A percentile compares a stretch with the other conserved stretches of the same genome.
These are phyloP conservation scores for Trichosporon sp. DNA, from an alignment of 1,284 basidiomycete species.

Conservation along the genomic window DNA sequence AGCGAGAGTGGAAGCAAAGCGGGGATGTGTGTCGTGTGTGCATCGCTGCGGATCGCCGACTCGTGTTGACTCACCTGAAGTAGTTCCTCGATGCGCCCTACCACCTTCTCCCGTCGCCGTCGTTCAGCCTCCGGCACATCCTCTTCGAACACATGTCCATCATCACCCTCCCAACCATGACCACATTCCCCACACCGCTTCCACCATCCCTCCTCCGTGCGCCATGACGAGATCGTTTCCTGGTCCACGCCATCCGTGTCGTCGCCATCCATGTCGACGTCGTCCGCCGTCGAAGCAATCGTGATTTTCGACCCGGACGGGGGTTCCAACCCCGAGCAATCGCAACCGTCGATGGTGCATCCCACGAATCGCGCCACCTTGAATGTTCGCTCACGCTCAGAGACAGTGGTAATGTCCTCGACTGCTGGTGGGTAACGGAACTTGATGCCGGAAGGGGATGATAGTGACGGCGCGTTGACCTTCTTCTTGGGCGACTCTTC, in stretches of 20 bases:
- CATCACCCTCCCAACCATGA: slow-evolving; percentile 69
- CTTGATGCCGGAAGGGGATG: slow-evolving; percentile 18
- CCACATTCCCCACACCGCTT: slow-evolving; percentile 69
- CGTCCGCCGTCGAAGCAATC: slow-evolving; percentile 61
- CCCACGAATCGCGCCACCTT: slow-evolving; percentile 51
- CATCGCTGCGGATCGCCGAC: not conserved
- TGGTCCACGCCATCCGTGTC: slow-evolving; percentile 60
- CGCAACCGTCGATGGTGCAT: slow-evolving; percentile 59
- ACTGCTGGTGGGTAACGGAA: slow-evolving; percentile 47
- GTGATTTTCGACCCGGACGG: slow-evolving; percentile 63
- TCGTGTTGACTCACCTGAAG: slow-evolving; percentile 65
- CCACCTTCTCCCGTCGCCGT: slow-evolving; percentile 70
- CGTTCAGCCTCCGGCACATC: slow-evolving; percentile 52
- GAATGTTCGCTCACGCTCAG: slow-evolving; percentile 48
- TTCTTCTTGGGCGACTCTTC: slow-evolving; percentile 22
- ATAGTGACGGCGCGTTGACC: not conserved
- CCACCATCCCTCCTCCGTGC: slow-evolving; percentile 62
- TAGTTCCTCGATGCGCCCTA: slow-evolving; percentile 79
- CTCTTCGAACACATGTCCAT: slow-evolving; percentile 63
- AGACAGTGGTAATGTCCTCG: slow-evolving; percentile 39
- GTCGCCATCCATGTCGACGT: slow-evolving; percentile 58
- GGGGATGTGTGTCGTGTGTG: slow-evolving; percentile 7
- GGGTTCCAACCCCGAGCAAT: slow-evolving; percentile 70
- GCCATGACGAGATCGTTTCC: slow-evolving; percentile 33
- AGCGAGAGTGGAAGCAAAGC: slow-evolving; percentile 11